phyloP scores from a whole-genome alignment of 176 grass and related monocot species.

The Carex scoparia region DNA sequence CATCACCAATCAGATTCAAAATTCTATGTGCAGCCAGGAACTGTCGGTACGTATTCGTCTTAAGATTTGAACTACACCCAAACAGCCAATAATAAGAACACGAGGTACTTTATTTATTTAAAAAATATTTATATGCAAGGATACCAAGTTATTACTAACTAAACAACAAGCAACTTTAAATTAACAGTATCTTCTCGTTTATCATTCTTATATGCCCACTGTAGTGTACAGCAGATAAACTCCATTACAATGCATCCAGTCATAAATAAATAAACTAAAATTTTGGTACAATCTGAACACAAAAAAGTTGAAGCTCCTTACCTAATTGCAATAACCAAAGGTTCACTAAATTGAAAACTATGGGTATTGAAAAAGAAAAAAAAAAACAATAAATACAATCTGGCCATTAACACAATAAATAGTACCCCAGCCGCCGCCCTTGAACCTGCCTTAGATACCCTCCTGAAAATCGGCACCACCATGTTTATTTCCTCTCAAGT shows the following conservation, averaged over 20 bases:
- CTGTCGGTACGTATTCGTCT: neutral
- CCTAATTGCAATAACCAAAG: slow-evolving; percentile 54
- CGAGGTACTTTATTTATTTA: neutral
- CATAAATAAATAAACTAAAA: slow-evolving; percentile 31
- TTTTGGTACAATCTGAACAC: slow-evolving; percentile 31
- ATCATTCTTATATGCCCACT: slow-evolving; percentile 17
- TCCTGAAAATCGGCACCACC: slow-evolving; percentile 11
- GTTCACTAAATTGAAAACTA: slow-evolving; percentile 42
- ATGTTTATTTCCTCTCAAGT: slow-evolving; percentile 17
- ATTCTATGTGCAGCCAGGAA: neutral
- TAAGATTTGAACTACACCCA: neutral
- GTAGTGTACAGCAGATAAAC: neutral
- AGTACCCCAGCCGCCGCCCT: neutral
- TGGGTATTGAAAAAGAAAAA: neutral
- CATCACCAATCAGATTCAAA: neutral
- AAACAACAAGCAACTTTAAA: neutral
- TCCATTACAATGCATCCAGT: slow-evolving; percentile 21
- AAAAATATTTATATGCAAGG: neutral
- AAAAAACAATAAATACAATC: slow-evolving; percentile 78
- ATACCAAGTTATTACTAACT: neutral
- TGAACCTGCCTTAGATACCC: neutral
- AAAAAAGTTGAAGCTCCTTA: slow-evolving; percentile 56
- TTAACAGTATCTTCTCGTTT: slow-evolving; percentile 22
- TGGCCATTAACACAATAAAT: slow-evolving; percentile 23
- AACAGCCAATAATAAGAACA: neutral